These are phyloP conservation scores for Metschnikowia hibisci DNA, from an alignment of 805 yeast genomes.

Conservation along the genomic window DNA sequence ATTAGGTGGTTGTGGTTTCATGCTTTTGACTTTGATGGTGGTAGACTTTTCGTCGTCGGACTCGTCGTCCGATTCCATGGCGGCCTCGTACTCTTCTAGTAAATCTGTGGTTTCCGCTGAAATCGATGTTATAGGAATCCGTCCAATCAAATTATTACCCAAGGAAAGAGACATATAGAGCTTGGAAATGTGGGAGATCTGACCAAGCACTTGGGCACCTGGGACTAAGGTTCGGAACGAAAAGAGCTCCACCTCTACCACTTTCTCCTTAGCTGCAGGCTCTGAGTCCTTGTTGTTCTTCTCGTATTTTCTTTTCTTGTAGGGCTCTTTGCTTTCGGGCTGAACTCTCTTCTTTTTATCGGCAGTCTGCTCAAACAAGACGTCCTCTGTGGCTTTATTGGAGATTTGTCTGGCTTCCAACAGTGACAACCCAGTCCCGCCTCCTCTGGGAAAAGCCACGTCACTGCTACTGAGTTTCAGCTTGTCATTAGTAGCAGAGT, in stretches of 20 bases:
- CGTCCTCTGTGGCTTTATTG: constrained; percentile 88
- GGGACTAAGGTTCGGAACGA: constrained; percentile 59
- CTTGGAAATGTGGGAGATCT: constrained; percentile 55
- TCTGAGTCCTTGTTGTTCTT: constrained; percentile 16
- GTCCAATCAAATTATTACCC: constrained; percentile 80
- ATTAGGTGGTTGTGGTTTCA: constrained; percentile 49
- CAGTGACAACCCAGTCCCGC: constrained; percentile 79
- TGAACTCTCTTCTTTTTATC: constrained; percentile 28
- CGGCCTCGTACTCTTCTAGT: constrained; percentile 53
- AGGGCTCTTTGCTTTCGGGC: constrained; percentile 24
- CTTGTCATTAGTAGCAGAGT: constrained; percentile 18
- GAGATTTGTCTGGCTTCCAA: constrained; percentile 89
- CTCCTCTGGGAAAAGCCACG: constrained; percentile 91
- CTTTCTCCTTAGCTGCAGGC: constrained; percentile 25
- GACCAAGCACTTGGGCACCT: constrained; percentile 78
- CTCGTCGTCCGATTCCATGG: constrained; percentile 33
- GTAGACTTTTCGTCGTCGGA: constrained; percentile 29
- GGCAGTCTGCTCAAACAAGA: constrained; percentile 58
- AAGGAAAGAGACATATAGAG: constrained; percentile 66
- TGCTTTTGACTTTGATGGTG: constrained; percentile 19
- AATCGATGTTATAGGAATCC: constrained; percentile 67
- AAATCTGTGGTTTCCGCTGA: constrained; percentile 57
- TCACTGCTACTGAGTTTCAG: constrained; percentile 43
- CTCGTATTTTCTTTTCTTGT: constrained; percentile 24
- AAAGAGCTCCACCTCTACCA: constrained; percentile 56